These are phyloP conservation scores for Corynascus novoguineensis DNA, from an alignment of 495 filamentous ascomycete genomes.

Conservation along the genomic window DNA sequence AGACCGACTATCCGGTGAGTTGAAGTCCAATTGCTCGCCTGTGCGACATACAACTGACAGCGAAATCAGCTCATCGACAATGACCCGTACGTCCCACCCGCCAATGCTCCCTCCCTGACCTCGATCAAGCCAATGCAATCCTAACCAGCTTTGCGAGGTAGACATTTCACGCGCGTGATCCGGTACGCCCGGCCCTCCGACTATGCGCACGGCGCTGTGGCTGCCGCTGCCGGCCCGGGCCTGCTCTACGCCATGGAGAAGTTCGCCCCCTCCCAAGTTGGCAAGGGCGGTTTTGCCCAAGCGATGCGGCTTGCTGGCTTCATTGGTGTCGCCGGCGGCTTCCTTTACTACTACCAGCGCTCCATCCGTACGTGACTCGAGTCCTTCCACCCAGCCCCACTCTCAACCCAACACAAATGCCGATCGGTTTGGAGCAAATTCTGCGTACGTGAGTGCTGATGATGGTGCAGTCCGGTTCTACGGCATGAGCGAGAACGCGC, in stretches of 20 bases:
- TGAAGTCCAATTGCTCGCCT: neutral
- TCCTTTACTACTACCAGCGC: conserved; percentile 72
- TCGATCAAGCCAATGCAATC: conserved; percentile 1
- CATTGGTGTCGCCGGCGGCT: conserved; percentile 68
- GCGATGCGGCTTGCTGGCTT: conserved; percentile 71
- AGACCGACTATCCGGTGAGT: conserved; percentile 76
- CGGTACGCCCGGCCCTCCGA: conserved; percentile 79
- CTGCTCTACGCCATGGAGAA: conserved; percentile 73
- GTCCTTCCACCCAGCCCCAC: neutral
- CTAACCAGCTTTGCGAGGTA: conserved; percentile 35
- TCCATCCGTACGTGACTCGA: conserved; percentile 48
- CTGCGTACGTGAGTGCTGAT: conserved; percentile 7
- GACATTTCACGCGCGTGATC: conserved; percentile 84
- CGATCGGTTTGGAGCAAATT: neutral
- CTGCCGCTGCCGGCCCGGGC: conserved; percentile 62
- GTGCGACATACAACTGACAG: conserved; percentile 1
- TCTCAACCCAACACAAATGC: neutral
- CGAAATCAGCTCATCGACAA: conserved; percentile 81
- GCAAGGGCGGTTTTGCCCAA: conserved; percentile 70
- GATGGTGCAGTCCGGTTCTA: conserved; percentile 71
- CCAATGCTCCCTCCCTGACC: neutral
- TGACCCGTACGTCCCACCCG: conserved; percentile 72
- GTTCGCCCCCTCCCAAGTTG: conserved; percentile 72
- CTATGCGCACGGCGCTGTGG: conserved; percentile 62
- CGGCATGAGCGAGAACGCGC: conserved; percentile 82